Conservation (phyloP, 208 protist genomes). For the Wallacemonas sp. region DNA sequence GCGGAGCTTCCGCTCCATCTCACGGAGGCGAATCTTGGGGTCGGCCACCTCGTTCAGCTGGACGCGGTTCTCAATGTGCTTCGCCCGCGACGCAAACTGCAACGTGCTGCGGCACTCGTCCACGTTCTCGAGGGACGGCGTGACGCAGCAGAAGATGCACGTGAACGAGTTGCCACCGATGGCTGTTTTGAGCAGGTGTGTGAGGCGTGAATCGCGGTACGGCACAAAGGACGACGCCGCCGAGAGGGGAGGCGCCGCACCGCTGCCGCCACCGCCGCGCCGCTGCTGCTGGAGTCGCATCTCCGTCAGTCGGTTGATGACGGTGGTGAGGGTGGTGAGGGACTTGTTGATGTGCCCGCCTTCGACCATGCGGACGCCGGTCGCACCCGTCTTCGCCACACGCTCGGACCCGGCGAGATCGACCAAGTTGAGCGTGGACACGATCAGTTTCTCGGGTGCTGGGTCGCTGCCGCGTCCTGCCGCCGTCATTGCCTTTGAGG, state of each 20-base stretch:
- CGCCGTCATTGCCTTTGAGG: no score
- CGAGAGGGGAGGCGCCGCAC: background rate
- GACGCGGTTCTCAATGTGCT: slow-evolving; percentile 66
- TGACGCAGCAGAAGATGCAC: slow-evolving; percentile 77
- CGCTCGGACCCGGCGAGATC: slow-evolving; percentile 93
- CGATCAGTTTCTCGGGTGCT: no score
- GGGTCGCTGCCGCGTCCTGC: no score
- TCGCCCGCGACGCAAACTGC: slow-evolving; percentile 74
- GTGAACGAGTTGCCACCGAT: slow-evolving; percentile 96
- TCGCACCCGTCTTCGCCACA: slow-evolving; percentile 92
- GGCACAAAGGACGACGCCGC: slow-evolving; percentile 65
- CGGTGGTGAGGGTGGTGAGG: slow-evolving; percentile 71
- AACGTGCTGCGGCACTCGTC: slow-evolving; percentile 83
- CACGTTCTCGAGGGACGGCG: slow-evolving; percentile 51
- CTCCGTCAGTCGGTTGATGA: slow-evolving; percentile 70
- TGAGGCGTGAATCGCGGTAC: slow-evolving; percentile 93
- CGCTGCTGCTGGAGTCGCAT: slow-evolving; percentile 12
- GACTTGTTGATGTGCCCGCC: slow-evolving; percentile 92
- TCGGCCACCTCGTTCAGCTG: slow-evolving; percentile 65
- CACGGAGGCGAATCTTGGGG: slow-evolving; percentile 44
- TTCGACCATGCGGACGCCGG: slow-evolving; percentile 93
- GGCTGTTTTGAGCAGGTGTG: slow-evolving; percentile 91
- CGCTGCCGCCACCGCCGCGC: slow-evolving; percentile 9
- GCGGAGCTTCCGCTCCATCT: slow-evolving; percentile 46
- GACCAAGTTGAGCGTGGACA: slow-evolving; percentile 92